Conservation (phyloP, 345 rosid genomes). For the Firmiana major region DNA sequence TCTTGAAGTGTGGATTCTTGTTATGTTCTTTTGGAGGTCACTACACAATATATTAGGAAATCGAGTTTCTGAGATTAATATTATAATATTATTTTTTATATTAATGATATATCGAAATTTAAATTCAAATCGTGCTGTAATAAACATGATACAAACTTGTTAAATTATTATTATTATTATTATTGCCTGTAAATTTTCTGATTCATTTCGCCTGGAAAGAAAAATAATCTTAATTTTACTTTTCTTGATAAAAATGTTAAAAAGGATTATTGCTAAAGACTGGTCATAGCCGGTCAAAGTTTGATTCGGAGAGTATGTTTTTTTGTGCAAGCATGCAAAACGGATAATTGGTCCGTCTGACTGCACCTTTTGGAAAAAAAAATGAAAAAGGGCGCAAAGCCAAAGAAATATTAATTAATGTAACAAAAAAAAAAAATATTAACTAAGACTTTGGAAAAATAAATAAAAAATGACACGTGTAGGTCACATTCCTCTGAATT, state of each 20-base stretch:
- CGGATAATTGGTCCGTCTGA: constrained; percentile 41
- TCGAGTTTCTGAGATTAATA: background rate
- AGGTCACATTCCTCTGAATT: constrained; percentile 52
- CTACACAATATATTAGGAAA: background rate
- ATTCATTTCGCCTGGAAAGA: background rate
- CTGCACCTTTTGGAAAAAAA: constrained; percentile 5
- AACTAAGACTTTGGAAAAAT: background rate
- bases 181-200: background rate
- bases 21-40: background rate
- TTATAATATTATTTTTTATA: too few relatives aligned
- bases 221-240: background rate
- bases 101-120: background rate
- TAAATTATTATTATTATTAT: background rate
- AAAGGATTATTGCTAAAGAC: background rate
- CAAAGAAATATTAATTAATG: too few relatives aligned
- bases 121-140: background rate
- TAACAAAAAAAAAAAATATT: background rate
- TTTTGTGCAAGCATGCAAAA: constrained; percentile 60
- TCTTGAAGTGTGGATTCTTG: background rate
- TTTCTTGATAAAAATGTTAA: background rate
- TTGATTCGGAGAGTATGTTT: constrained; percentile 20
- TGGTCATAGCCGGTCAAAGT: constrained; percentile 50
- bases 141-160: background rate
- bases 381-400: background rate
- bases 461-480: constrained; percentile 37